Conservation (phyloP, 371 early-diverging fungal genomes). For the Apophysomyces ossiformis region DNA sequence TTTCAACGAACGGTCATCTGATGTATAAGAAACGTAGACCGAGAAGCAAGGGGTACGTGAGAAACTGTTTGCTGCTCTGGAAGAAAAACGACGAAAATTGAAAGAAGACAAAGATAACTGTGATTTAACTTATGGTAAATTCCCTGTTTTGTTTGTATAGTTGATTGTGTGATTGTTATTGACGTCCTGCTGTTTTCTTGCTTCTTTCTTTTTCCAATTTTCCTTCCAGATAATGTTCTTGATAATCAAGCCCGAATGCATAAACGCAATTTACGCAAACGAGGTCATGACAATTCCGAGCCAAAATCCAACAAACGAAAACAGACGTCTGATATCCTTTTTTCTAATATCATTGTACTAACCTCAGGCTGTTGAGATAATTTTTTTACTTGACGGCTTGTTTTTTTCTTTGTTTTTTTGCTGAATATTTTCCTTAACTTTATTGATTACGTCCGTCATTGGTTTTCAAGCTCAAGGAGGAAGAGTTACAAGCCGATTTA, state of each 20-base stretch:
- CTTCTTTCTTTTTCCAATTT: slow-evolving; percentile 28
- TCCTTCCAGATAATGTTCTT: slow-evolving; percentile 45
- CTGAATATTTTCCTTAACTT: slow-evolving; percentile 34
- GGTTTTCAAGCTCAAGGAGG: slow-evolving; percentile 44
- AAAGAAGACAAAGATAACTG: slow-evolving; percentile 86
- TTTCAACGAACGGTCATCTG: slow-evolving; percentile 2
- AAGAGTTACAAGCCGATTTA: slow-evolving; percentile 43
- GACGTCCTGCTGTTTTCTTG: no score
- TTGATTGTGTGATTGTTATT: no score
- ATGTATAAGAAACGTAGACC: slow-evolving; percentile 32
- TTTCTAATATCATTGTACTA: slow-evolving; percentile 5
- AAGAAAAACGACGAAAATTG: slow-evolving; percentile 76
- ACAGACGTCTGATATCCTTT: slow-evolving; percentile 52
- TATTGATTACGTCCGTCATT: slow-evolving; percentile 40
- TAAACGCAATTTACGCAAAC: slow-evolving; percentile 47
- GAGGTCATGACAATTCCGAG: slow-evolving; percentile 42
- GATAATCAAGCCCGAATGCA: slow-evolving; percentile 43
- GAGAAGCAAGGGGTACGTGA: slow-evolving; percentile 76
- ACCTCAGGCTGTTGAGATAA: no score
- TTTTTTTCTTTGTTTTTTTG: no score
- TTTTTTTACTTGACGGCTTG: no score
- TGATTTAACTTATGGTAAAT: slow-evolving; percentile 68
- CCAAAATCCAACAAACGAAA: slow-evolving; percentile 48
- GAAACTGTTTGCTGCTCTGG: slow-evolving; percentile 72
- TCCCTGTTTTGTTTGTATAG: not conserved